Percentiles rank a stretch among this genome's conserved stretches.
Evolutionary conservation across 2,329 filamentous ascomycete species (phyloP).

Genomic region (Microdochium nivale): DNA sequence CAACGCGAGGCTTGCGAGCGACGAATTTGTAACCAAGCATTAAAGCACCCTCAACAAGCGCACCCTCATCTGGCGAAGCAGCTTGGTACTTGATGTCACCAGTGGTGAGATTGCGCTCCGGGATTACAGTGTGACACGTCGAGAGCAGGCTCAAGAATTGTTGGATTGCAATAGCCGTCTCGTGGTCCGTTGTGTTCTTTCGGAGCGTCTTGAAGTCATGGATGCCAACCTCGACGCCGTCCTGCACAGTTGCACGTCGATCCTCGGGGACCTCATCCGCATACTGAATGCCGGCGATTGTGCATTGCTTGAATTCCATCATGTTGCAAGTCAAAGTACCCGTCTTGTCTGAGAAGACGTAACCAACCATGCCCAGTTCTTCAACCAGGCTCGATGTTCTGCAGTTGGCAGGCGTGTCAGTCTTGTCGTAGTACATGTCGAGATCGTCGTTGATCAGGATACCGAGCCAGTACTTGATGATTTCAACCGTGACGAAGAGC

Average conservation of each 20-base stretch:
- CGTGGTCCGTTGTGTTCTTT: slow-evolving; percentile 56
- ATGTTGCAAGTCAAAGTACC: slow-evolving; percentile 95
- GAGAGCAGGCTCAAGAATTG: slow-evolving; percentile 83
- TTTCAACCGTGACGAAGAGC: slow-evolving; percentile 92
- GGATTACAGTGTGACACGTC: slow-evolving; percentile 96
- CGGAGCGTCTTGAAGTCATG: slow-evolving; percentile 74
- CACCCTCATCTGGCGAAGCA: slow-evolving; percentile 92
- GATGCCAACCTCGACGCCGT: slow-evolving; percentile 69
- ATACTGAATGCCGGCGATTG: slow-evolving; percentile 90
- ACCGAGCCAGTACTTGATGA: slow-evolving; percentile 98
- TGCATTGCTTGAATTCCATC: slow-evolving; percentile 97
- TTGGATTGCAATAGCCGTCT: slow-evolving; percentile 46
- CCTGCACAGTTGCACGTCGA: slow-evolving; percentile 67
- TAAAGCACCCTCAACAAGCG: slow-evolving; percentile 87
- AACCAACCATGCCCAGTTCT: slow-evolving; percentile 95
- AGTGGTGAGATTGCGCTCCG: slow-evolving; percentile 71
- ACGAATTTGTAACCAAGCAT: slow-evolving; percentile 81
- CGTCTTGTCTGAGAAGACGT: slow-evolving; percentile 97
- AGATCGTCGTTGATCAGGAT: slow-evolving; percentile 95
- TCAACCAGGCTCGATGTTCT: slow-evolving; percentile 94
- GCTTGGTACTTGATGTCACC: slow-evolving; percentile 94
- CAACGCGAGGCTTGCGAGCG: slow-evolving; percentile 80
- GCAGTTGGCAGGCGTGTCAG: slow-evolving; percentile 90
- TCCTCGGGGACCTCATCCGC: slow-evolving; percentile 89
- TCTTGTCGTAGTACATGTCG: slow-evolving; percentile 95